A percentile compares a stretch with the other conserved stretches of the same genome.
Evolutionary conservation across 2,329 filamentous ascomycete species (phyloP).

Genomic region (Paraphoma chrysanthemicola): DNA sequence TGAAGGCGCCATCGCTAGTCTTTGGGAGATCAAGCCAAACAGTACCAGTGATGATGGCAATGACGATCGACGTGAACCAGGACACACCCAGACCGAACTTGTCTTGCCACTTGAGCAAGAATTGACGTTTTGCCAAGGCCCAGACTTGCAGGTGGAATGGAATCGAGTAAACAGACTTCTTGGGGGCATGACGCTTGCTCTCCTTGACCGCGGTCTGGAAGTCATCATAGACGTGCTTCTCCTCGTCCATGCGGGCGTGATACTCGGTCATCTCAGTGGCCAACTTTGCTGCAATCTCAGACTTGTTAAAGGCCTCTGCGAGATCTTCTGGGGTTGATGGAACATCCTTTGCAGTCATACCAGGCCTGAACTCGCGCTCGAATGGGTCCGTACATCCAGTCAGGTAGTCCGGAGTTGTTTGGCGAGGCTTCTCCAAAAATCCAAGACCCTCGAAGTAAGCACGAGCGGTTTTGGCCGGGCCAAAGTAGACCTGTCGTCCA

Average conservation of each 20-base stretch:
- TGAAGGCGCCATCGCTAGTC: conserved; percentile 74
- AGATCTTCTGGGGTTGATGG: conserved; percentile 73
- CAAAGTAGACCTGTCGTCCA: conserved; percentile 79
- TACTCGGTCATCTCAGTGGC: conserved; percentile 73
- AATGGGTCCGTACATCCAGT: conserved; percentile 86
- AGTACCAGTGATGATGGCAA: conserved; percentile 80
- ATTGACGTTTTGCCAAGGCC: conserved; percentile 84
- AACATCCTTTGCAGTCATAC: conserved; percentile 69
- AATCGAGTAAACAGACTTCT: conserved; percentile 80
- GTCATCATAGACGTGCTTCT: conserved; percentile 74
- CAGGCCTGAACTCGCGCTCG: conserved; percentile 77
- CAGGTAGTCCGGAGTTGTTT: conserved; percentile 82
- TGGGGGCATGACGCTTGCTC: conserved; percentile 76
- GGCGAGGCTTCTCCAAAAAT: conserved; percentile 75
- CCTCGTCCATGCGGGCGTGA: conserved; percentile 66
- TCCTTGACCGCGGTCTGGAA: conserved; percentile 79
- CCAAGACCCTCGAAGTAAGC: conserved; percentile 79
- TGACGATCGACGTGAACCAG: conserved; percentile 73
- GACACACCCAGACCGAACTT: conserved; percentile 77
- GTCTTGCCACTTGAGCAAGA: conserved; percentile 85
- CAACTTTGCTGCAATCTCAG: conserved; percentile 63
- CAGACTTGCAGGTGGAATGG: conserved; percentile 84
- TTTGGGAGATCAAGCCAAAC: conserved; percentile 75
- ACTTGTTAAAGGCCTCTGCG: conserved; percentile 73
- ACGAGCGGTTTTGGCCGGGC: conserved; percentile 70